Percentiles rank a stretch among this genome's conserved stretches.
Conservation (phyloP, 208 protist species). For the Phytomonas sp. region DNA sequence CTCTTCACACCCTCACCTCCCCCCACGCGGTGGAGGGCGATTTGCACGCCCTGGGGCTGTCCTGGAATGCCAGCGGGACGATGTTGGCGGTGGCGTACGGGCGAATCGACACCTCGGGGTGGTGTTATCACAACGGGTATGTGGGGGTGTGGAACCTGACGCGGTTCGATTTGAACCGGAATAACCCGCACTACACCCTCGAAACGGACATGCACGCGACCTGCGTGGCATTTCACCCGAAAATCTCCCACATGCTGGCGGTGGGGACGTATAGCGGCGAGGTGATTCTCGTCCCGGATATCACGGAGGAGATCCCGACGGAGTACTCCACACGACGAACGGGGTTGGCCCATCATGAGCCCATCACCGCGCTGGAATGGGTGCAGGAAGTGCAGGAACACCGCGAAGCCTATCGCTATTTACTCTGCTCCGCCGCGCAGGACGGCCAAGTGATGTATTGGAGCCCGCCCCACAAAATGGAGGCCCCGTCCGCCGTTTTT, state of each 20-base stretch:
- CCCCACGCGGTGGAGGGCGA: constrained; percentile 48
- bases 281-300: constrained; percentile 56
- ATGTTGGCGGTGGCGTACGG: constrained; percentile 85
- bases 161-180: constrained; percentile 45
- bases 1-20: constrained; percentile 57
- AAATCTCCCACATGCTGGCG: constrained; percentile 55
- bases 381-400: constrained; percentile 54
- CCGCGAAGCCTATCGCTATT: constrained; percentile 42
- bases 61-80: constrained; percentile 79
- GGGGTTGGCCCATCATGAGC: constrained; percentile 50
- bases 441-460: constrained; percentile 78
- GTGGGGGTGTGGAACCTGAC: constrained; percentile 80
- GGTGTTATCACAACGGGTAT: constrained; percentile 77
- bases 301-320: constrained; percentile 37
- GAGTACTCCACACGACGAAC: constrained; percentile 30
- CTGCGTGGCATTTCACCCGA: constrained; percentile 81
- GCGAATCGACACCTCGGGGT: constrained; percentile 73
- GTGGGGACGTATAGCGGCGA: constrained; percentile 88
- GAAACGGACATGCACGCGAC: constrained; percentile 76
- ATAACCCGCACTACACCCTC: constrained; percentile 62
- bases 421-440: constrained; percentile 62
- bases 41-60: constrained; percentile 58
- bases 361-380: constrained; percentile 73
- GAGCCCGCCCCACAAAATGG: constrained; percentile 57
- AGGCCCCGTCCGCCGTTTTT: constrained; percentile 45